phyloP scores from a whole-genome alignment of 140 eudicot species.

The Ambrosia hybrid region DNA sequence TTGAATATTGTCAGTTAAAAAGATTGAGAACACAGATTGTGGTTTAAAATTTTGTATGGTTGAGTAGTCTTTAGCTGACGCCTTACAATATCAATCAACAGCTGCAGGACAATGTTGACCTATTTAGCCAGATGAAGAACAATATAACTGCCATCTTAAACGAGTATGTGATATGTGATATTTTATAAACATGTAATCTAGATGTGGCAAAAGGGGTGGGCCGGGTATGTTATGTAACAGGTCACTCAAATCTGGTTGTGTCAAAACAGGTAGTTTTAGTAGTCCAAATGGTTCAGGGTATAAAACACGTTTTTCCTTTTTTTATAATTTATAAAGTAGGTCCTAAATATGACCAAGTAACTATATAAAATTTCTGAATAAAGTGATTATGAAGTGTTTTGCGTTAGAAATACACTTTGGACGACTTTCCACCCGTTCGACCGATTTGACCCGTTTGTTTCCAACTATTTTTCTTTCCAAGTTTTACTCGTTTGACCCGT shows the following conservation, averaged over 20 bases:
- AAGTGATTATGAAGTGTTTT: neutral
- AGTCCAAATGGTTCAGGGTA: neutral
- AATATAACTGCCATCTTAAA: too few species aligned
- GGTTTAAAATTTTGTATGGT: constrained; percentile 7
- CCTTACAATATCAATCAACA: constrained; percentile 34
- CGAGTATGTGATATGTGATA: constrained; percentile 54
- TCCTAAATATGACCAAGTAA: neutral
- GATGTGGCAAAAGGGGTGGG: neutral
- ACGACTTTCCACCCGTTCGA: neutral
- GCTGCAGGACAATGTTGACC: constrained; percentile 78
- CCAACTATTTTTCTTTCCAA: neutral
- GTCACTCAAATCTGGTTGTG: constrained; percentile 10
- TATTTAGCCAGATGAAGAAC: constrained; percentile 66
- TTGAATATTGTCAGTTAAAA: neutral
- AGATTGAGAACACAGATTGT: neutral
- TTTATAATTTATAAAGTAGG: neutral
- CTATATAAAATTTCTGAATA: neutral
- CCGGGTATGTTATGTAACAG: neutral
- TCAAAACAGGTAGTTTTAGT: neutral
- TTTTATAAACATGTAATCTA: constrained; percentile 14
- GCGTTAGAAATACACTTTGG: neutral
- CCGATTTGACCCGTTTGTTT: neutral
- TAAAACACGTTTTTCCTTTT: neutral
- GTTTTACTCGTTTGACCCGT: neutral
- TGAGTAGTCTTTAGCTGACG: constrained; percentile 24